Evolutionary conservation across 352 stramenopile species (phyloP), one percentile per base, ranked within the genome.

Genomic region (Pythium phragmiticola): DNA sequence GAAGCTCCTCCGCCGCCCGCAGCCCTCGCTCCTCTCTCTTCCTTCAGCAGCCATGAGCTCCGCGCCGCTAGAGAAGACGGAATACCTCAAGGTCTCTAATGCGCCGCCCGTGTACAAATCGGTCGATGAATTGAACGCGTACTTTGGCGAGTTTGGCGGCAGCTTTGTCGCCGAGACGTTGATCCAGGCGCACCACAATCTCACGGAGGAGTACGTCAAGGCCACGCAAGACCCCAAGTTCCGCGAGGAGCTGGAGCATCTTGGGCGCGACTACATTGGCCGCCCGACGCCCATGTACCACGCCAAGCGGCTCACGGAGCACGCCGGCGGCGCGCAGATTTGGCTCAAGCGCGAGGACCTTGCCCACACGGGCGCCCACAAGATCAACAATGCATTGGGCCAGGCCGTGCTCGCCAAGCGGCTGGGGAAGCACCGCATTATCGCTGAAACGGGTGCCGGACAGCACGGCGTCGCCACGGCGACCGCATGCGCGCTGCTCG

Each of bases 351-450:
- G 97, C 39, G 97, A 99, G 74, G 97, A 99, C 75, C 80, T 99
- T 48, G 93, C 92, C 11, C 97, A 99, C 78, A 99, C 97, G 12
- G 97, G 97, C 49, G 96, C 97, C 6, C 97, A 99, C 89, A 99
- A 99, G 75, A 99, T 99, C 78, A 99, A 99, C 84, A 99, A 99
- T 74, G 96, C 96, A 23, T 87, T 99, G 63, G 97, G 96, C 8
- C 95, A 99, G 71, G 95, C 91, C 5, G 79, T 99, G 47, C 75
- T 99, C 26, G 95, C 95, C 53, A 98, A 98, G 75, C 90, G 90
- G 11, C 84, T 99, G 57, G 97, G 96, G 55, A 99, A 99, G 82
- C 85, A 87, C 19, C 92, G 96, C 62, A 99, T 99, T 76, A 99
- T 99, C 70, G 97, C 97, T 11, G 97, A 99, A 81, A 99, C 97